Conservation (phyloP, 768 basidiomycete genomes). For the Phlebiopsis flavidoalba region DNA sequence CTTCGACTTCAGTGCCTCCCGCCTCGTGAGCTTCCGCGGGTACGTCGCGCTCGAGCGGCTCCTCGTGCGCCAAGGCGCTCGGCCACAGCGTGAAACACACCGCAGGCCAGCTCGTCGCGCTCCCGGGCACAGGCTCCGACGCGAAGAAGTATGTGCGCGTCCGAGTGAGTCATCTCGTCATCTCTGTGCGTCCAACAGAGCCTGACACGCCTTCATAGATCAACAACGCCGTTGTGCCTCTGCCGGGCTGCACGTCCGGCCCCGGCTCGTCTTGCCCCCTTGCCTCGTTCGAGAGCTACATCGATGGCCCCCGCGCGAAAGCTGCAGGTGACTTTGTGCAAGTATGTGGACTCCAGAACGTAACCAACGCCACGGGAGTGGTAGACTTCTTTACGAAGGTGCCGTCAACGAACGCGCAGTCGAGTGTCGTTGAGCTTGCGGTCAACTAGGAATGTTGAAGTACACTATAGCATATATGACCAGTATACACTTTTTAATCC, state of each 20-base stretch:
- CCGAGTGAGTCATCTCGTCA: slow-evolving; percentile 20
- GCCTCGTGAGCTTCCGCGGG: slow-evolving; percentile 36
- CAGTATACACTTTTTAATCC: not conserved
- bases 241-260: slow-evolving; percentile 35
- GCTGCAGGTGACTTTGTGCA: slow-evolving; percentile 34
- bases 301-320: slow-evolving; percentile 22
- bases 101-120: slow-evolving; percentile 9
- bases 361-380: slow-evolving; percentile 16
- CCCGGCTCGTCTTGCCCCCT: slow-evolving; percentile 36
- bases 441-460: not conserved
- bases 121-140: slow-evolving; percentile 8
- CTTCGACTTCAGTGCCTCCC: slow-evolving; percentile 34
- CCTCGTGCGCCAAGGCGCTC: slow-evolving; percentile 25
- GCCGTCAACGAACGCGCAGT: slow-evolving; percentile 10
- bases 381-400: slow-evolving; percentile 20
- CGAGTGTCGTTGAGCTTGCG: slow-evolving; percentile 6
- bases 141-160: slow-evolving; percentile 31
- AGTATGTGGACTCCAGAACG: slow-evolving; percentile 29
- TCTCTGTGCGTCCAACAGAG: not conserved
- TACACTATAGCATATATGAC: not conserved
- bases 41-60: slow-evolving; percentile 38
- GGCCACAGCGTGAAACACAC: slow-evolving; percentile 12
- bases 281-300: slow-evolving; percentile 26
- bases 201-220: slow-evolving; percentile 20
- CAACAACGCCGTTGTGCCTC: slow-evolving; percentile 35